phyloP scores from a whole-genome alignment of 768 basidiomycete species.

The Ramaria rubella region DNA sequence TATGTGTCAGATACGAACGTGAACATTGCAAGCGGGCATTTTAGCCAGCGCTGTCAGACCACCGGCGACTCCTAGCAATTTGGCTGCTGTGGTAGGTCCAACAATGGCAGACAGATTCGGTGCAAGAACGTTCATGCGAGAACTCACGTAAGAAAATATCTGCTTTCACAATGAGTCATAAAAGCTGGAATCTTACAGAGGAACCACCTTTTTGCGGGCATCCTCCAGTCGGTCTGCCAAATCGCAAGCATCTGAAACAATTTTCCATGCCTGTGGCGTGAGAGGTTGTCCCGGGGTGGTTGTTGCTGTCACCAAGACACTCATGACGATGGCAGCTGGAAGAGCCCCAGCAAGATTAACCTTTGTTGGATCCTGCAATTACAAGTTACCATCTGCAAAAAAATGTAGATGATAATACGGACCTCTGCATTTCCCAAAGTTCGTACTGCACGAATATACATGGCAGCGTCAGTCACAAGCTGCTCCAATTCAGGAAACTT shows the following conservation, averaged over 20 bases:
- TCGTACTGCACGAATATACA: constrained; percentile 89
- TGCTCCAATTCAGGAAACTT: constrained; percentile 98
- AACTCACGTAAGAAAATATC: constrained; percentile 99
- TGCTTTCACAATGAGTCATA: constrained; percentile 24
- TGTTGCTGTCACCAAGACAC: constrained; percentile 91
- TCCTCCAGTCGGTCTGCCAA: constrained; percentile 85
- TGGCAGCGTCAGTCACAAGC: constrained; percentile 82
- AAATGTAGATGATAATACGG: constrained; percentile 14
- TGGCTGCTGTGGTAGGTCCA: constrained; percentile 97
- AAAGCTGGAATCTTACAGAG: background rate
- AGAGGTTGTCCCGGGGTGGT: constrained; percentile 78
- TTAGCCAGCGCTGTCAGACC: constrained; percentile 85
- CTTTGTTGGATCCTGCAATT: constrained; percentile 75
- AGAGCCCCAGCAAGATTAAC: constrained; percentile 73
- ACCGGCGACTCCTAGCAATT: constrained; percentile 94
- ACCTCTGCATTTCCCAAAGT: constrained; percentile 81
- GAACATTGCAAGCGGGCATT: constrained; percentile 93
- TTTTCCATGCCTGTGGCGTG: constrained; percentile 62
- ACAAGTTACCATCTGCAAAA: constrained; percentile 7
- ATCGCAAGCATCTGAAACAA: constrained; percentile 81
- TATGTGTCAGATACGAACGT: constrained; percentile 45
- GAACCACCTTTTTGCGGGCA: constrained; percentile 72
- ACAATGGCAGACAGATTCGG: constrained; percentile 98
- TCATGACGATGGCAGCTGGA: constrained; percentile 89
- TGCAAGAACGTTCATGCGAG: constrained; percentile 95